Percentiles rank a stretch among this genome's conserved stretches.
Evolutionary conservation across 2,329 filamentous ascomycete genomes (phyloP).

Genomic region (Sclerotinia spermophila): DNA sequence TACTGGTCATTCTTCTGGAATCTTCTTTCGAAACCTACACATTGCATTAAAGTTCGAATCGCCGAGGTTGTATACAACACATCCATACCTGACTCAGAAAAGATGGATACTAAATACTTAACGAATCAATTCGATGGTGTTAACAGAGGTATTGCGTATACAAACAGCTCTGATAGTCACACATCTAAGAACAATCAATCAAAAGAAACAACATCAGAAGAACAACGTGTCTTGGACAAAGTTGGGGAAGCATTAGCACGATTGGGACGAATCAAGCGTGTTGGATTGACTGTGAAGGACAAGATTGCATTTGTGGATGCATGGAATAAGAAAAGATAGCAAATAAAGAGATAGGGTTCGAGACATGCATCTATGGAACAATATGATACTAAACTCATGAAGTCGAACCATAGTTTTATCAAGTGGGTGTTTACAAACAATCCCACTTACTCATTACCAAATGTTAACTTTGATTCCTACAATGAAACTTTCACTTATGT

Average conservation of each 20-base stretch:
- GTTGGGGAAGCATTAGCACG: constrained; percentile 85
- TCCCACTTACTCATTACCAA: neutral
- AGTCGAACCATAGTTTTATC: too few species aligned
- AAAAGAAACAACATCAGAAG: constrained; percentile 43
- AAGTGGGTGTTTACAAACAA: neutral
- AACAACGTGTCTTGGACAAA: constrained; percentile 69
- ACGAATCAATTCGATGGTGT: constrained; percentile 32
- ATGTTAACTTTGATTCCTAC: neutral
- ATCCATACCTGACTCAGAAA: constrained; percentile 36
- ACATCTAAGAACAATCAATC: constrained; percentile 31
- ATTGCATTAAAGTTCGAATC: constrained; percentile 86
- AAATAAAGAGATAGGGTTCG: neutral
- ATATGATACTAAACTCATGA: neutral
- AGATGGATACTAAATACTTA: constrained; percentile 36
- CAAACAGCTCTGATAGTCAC: constrained; percentile 35
- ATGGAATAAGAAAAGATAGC: constrained; percentile 49
- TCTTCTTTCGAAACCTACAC: constrained; percentile 77
- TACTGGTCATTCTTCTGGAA: constrained; percentile 79
- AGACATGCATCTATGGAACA: neutral
- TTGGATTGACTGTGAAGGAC: constrained; percentile 77
- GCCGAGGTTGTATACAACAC: constrained; percentile 67
- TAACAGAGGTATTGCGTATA: constrained; percentile 32
- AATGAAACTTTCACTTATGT: neutral
- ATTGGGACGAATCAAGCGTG: constrained; percentile 81
- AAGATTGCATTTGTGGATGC: constrained; percentile 78